These are phyloP conservation scores for Boletus huronensis DNA, from an alignment of 768 basidiomycete species.

Conservation along the genomic window DNA sequence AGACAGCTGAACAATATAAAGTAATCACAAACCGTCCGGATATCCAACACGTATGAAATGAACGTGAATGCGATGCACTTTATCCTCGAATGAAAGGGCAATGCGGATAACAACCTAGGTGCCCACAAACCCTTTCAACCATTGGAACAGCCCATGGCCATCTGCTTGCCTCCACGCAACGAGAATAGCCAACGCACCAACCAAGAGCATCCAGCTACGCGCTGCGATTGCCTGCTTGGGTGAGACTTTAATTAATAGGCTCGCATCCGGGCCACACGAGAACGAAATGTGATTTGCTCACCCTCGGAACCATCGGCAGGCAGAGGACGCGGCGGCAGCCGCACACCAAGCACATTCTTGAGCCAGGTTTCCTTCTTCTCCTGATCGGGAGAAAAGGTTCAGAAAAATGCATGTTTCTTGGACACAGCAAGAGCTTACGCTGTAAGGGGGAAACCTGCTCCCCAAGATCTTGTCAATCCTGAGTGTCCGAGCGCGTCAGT, in stretches of 20 bases:
- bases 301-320: conserved; percentile 8
- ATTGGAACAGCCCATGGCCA: neutral
- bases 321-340: conserved; percentile 23
- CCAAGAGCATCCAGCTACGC: conserved; percentile 9
- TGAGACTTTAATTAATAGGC: conserved; percentile 15
- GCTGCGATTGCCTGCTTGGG: neutral
- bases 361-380: conserved; percentile 26
- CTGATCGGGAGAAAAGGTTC: conserved; percentile 3
- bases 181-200: conserved; percentile 2
- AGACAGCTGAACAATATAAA: neutral
- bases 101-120: neutral
- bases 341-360: conserved; percentile 6
- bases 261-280: too few relatives aligned
- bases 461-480: conserved; percentile 28
- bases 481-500: neutral
- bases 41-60: neutral
- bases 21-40: neutral
- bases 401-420: neutral
- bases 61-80: neutral
- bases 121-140: conserved; percentile 15
- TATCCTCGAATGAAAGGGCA: neutral
- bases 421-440: conserved; percentile 7
- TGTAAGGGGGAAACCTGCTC: conserved; percentile 31
- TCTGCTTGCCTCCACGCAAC: conserved; percentile 6
- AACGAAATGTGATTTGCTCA: conserved; percentile 9